Evolutionary conservation across 257 asterid genomes (phyloP).

Genomic region (Scutellaria galericulata): DNA sequence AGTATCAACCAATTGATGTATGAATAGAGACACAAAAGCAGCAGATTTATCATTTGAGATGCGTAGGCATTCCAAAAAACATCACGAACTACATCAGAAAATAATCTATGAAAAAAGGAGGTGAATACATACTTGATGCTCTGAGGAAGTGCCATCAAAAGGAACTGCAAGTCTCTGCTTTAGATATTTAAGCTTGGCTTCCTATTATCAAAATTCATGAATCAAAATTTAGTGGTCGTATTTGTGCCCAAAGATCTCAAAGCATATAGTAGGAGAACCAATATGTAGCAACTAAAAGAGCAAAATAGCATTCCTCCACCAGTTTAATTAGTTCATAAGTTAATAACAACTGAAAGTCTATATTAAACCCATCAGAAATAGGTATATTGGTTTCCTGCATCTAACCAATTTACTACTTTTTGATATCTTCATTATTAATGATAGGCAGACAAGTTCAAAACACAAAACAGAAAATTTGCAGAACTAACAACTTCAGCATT

Average conservation of each 20-base stretch:
- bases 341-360: neutral
- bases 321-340: constrained; percentile 10
- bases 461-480: neutral
- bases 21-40: constrained; percentile 13
- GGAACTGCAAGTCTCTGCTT: constrained; percentile 79
- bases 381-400: neutral
- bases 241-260: constrained; percentile 21
- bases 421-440: neutral
- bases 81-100: neutral
- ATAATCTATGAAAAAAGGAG: neutral
- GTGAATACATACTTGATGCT: constrained; percentile 76
- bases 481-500: neutral
- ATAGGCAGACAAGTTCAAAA: neutral
- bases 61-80: neutral
- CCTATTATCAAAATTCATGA: constrained; percentile 54
- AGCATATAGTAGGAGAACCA: neutral
- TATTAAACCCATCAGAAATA: neutral
- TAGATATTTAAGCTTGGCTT: constrained; percentile 79
- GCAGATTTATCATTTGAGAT: neutral
- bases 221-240: constrained; percentile 14
- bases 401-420: neutral
- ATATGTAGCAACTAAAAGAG: neutral
- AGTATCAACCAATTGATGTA: constrained; percentile 20
- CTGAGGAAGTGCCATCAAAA: constrained; percentile 74
- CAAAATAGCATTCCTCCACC: constrained; percentile 23